Conservation (phyloP, 169 alveolate species). For the Besnoitia besnoiti region DNA sequence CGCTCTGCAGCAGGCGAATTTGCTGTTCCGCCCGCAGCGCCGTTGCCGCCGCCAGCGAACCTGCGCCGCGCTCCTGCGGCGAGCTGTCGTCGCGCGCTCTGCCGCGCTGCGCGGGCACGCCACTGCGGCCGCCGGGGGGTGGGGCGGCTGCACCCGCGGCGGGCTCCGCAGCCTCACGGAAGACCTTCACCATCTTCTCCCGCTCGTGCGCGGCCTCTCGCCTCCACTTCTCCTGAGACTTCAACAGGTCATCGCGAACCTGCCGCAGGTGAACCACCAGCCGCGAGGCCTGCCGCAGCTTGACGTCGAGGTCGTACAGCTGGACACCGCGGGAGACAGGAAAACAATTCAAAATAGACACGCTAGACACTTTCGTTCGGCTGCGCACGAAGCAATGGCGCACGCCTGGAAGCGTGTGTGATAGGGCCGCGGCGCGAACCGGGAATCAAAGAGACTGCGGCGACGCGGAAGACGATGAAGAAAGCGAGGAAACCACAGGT, state of each 20-base stretch:
- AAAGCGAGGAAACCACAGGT: too few relatives aligned
- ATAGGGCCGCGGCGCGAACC: too few relatives aligned
- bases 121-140: too few relatives aligned
- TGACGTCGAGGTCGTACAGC: conserved; percentile 47
- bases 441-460: too few relatives aligned
- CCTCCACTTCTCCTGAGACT: conserved; percentile 39
- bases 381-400: too few relatives aligned
- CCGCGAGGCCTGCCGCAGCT: conserved; percentile 52
- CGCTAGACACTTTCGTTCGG: too few relatives aligned
- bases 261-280: conserved; percentile 62
- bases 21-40: not conserved
- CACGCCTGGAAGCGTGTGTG: too few relatives aligned
- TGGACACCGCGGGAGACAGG: not conserved
- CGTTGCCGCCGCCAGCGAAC: not conserved
- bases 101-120: too few relatives aligned
- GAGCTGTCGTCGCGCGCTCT: not conserved
- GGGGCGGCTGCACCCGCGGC: not conserved
- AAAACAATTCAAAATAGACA: too few relatives aligned
- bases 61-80: not conserved
- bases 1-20: not conserved
- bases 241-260: conserved; percentile 59
- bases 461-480: not conserved
- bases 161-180: not conserved
- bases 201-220: conserved; percentile 14
- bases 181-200: not conserved